Percentiles rank a stretch among this genome's conserved stretches.
phyloP scores from a whole-genome alignment of 192 early-diverging fungal genomes.

The Dimargaris xerosporica region DNA sequence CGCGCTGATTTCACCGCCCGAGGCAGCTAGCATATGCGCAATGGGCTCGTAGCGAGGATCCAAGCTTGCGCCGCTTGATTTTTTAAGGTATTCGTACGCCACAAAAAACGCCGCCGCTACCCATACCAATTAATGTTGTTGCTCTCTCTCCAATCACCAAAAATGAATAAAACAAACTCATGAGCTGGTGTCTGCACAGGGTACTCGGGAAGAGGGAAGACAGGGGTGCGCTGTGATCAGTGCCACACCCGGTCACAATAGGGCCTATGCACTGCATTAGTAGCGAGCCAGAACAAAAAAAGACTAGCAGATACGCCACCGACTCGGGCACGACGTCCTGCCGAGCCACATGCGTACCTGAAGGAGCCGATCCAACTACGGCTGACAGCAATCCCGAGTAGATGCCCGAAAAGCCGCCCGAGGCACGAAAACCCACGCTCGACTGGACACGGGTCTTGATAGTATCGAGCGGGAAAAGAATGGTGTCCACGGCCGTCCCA shows the following conservation, averaged over 20 bases:
- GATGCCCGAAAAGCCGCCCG: slow-evolving; percentile 79
- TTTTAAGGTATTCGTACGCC: slow-evolving; percentile 75
- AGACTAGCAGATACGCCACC: too few relatives aligned
- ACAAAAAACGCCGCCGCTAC: slow-evolving; percentile 86
- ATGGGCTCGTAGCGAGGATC: slow-evolving; percentile 37
- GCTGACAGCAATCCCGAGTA: slow-evolving; percentile 83
- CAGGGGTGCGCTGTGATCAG: too few relatives aligned
- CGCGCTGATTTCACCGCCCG: slow-evolving; percentile 79
- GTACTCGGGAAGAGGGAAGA: too few relatives aligned
- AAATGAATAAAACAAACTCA: too few relatives aligned
- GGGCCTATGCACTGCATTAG: too few relatives aligned
- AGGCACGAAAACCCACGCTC: slow-evolving; percentile 58
- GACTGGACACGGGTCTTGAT: slow-evolving; percentile 93
- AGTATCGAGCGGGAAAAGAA: slow-evolving; percentile 90
- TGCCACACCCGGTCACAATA: too few relatives aligned
- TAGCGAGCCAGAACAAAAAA: too few relatives aligned
- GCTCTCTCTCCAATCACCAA: too few relatives aligned
- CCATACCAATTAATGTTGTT: too few relatives aligned
- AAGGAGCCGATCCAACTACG: slow-evolving; percentile 85
- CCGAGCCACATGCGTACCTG: too few relatives aligned
- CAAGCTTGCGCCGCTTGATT: slow-evolving; percentile 18
- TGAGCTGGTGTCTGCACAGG: too few relatives aligned
- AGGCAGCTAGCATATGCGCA: slow-evolving; percentile 79
- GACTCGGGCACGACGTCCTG: too few relatives aligned
- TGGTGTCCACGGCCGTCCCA: slow-evolving; percentile 85